Base-by-base conservation (phyloP, 306 rosid species). In the Calophaca sinica region DNA sequence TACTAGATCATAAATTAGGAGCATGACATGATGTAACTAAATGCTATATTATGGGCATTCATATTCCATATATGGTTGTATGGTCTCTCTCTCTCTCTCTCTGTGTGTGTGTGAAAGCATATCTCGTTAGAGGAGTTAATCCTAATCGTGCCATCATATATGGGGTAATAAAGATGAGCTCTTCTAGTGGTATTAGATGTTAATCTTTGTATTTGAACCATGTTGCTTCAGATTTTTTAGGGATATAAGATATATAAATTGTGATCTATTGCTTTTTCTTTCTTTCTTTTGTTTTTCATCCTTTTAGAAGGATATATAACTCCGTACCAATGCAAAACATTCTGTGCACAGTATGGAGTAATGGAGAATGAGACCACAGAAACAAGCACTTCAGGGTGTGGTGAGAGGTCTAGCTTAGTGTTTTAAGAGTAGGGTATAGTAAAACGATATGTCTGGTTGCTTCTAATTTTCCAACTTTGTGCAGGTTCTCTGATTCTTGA, bases 311-410 rank as follows among this genome's bases (percentile, higher is more conserved):
- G 90, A 84, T 90, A 84, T 86, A 85, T 94, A 96, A 92, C 92
- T 80, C 87, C 53, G 9, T 84, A 72, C 85, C 88, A 83, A 88
- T 87, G 90, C 93, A 54, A 91, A 89, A 89, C 48, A 76, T 89
- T 94, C 85, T 89, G 87, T 94, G 89, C 84, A 84, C 97, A 91
- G 97, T 88, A 91, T 81, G 97, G 98, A 87, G 97, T 94, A 67
- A 79, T 91, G 96, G 93, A 87, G 96, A 78, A 87, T 83, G 98
- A 94, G 91, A 94, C 96, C 85, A 94, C 98, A 62, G 97, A 91
- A 88, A 92, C 96, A 79, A 91, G 98, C 87, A 90, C 97, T 87
- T 94, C 98, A 48, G 97, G 97, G 80, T 94, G 97, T 87, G 98
- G 98, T 94, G 92, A 94, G 96, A 84, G 81, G 87, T 70, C 85